Evolutionary conservation across 495 filamentous ascomycete species (phyloP).

Genomic region (Penicillium argentinense): DNA sequence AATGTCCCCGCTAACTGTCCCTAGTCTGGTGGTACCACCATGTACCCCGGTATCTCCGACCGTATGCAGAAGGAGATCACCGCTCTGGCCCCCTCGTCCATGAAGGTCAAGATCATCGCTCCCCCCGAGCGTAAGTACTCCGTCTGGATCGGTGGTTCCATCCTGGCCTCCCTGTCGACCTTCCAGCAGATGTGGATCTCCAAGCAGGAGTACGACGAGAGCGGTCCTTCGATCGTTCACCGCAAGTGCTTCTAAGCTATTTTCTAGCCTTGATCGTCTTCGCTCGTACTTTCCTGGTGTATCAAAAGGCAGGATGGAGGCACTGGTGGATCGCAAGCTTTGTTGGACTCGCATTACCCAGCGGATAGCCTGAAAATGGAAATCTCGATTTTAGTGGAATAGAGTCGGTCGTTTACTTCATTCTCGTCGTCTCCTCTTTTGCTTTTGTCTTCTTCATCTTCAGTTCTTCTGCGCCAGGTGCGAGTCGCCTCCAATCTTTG

Average conservation of each 20-base stretch:
- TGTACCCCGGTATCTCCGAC: conserved; percentile 99
- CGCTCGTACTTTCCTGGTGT: conserved; percentile 51
- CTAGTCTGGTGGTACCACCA: conserved; percentile 96
- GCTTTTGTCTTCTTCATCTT: conserved; percentile 8
- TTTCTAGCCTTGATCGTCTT: conserved; percentile 39
- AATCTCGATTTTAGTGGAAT: conserved; percentile 50
- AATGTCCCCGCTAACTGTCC: background rate
- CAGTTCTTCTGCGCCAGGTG: conserved; percentile 2
- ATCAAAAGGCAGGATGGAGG: conserved; percentile 50
- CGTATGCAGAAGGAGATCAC: conserved; percentile 99
- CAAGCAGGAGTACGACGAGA: conserved; percentile 99
- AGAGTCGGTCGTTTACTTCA: conserved; percentile 38
- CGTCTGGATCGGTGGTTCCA: conserved; percentile 99
- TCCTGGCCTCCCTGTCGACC: conserved; percentile 97
- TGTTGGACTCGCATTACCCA: conserved; percentile 50
- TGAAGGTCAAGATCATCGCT: conserved; percentile 81
- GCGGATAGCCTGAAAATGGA: conserved; percentile 50
- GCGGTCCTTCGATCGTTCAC: conserved; percentile 98
- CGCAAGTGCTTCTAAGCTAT: conserved; percentile 98
- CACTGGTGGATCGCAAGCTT: conserved; percentile 44
- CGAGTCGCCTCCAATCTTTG: conserved; percentile 2
- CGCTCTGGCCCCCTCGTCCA: conserved; percentile 94
- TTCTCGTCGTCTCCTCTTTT: conserved; percentile 10
- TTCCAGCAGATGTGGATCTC: conserved; percentile 99
- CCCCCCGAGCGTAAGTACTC: conserved; percentile 80